Evolutionary conservation across 2,329 filamentous ascomycete species (phyloP), one percentile per base, ranked within the genome.

Genomic region (Aspergillus niger): DNA sequence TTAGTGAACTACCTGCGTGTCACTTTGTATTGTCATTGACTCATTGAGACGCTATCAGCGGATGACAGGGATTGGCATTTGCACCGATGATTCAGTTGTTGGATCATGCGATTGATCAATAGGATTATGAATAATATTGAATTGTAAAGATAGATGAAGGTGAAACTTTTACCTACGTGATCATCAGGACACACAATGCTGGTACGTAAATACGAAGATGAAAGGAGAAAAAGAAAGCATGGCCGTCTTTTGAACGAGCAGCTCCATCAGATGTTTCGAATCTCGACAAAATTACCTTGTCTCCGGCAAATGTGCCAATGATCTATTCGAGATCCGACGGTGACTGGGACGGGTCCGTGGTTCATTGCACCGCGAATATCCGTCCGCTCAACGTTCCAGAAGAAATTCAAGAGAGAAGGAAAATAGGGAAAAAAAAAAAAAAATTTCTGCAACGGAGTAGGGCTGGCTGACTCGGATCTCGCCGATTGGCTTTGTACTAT

Each of bases 401-500:
- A 49, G 28, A 30, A 30, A 30, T 30, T 30, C 10, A 28, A 28
- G 26, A 7, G 26, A 28, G 26, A 28, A 28, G 5, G 26, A 28
- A 28, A 28, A 28, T 28, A 49, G 24, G 8, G 8, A 48, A 28
- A n/a, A n/a, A 48, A 28, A n/a, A 26, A 38, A 55, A 55, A 44
- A 48, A 20, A 20, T 20, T 17, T 55, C 39, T 44, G 53, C 52
- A 15, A 54, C 36, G 51, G 51, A 54, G 24, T 49, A 49, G 47
- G 44, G 47, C 47, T 41, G 36, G 53, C 39, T 24, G 53, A 28
- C 13, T 47, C 39, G 53, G 53, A 26, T 32, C 39, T 43, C 53
- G 36, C 53, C 53, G 53, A 30, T 44, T 55, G 53, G 41, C 47
- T 49, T 26, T 49, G 24, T 1, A n/a, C 41, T 41, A n/a, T n/a